Evolutionary conservation across 108 stramenopile genomes (phyloP), one percentile per base, ranked within the genome.

Genomic region (Nannochloropsis granulata): DNA sequence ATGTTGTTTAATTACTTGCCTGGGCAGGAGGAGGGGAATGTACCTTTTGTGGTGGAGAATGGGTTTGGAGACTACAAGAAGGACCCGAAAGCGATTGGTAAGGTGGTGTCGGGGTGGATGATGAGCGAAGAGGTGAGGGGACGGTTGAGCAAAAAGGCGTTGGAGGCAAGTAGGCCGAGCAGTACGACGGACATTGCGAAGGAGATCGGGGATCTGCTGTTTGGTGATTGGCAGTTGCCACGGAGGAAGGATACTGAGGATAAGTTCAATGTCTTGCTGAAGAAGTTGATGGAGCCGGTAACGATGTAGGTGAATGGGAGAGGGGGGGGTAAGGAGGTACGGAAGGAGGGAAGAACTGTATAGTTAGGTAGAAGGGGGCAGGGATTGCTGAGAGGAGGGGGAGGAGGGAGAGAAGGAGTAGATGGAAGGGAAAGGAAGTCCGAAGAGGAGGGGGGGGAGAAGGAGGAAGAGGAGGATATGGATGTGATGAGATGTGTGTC

Each of bases 21-120:
- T 1, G 97, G 96, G 11, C 97, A 98, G 91, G 97, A 98, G 90
- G 95, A 93, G 21, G 88, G 96, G 12, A 96, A 96, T 81, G 92
- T 96, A 21, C 92, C 93, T 0, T 95, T 90, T 81, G 96, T 96
- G 0, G 94, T 93, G 80, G 90, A 94, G 3, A 88, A 91, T 86
- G 94, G 94, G 21, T 96, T 95, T 86, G 95, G 95, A 14, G 91
- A 86, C 25, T 96, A 93, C 88, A 90, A 87, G 45, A 90, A 92
- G 42, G 89, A 91, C 79, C 92, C 93, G 9, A 84, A 87, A 26
- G 91, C 84, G 26, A 96, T 96, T 86, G 95, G 93, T 44, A 90
- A 92, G 25, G 93, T 93, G 25, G 93, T 95, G 13, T 88, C 90
- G 56, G 86, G 89, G 5, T 94, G 94, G 95, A 85, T 95, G 45